phyloP scores from a whole-genome alignment of 1,284 basidiomycete species.

The Phenoliferia sp. region DNA sequence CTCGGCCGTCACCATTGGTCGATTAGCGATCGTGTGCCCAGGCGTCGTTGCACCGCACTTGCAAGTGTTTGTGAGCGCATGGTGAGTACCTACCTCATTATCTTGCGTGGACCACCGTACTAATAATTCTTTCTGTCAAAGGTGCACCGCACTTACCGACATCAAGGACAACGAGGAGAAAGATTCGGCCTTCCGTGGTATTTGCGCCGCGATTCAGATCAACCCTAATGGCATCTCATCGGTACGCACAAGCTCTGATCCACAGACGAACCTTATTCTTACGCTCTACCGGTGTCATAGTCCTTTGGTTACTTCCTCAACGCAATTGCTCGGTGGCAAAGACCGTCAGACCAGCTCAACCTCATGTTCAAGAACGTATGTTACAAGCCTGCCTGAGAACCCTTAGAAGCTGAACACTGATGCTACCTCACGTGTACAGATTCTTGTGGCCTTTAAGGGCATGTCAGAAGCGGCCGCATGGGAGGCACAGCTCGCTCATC shows the following conservation, averaged over 20 bases:
- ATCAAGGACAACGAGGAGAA: constrained; percentile 99
- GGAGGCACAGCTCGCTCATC: constrained; percentile 66
- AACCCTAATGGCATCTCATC: constrained; percentile 88
- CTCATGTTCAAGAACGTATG: constrained; percentile 69
- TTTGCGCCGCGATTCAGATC: constrained; percentile 90
- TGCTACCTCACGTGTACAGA: no score
- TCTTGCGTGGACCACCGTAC: no score
- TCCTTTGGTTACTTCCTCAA: constrained; percentile 93
- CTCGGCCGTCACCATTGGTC: constrained; percentile 97
- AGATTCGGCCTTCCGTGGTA: constrained; percentile 96
- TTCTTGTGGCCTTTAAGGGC: constrained; percentile 76
- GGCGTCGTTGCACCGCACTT: constrained; percentile 73
- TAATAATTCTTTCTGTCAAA: constrained; percentile 7
- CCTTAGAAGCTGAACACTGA: no score
- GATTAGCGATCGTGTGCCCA: constrained; percentile 90
- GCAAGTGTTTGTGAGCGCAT: constrained; percentile 63
- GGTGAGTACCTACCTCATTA: no score
- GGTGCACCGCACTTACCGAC: constrained; percentile 90
- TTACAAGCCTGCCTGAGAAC: no score
- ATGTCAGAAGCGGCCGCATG: constrained; percentile 69
- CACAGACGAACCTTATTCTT: neutral
- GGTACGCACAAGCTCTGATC: constrained; percentile 49
- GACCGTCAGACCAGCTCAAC: constrained; percentile 81
- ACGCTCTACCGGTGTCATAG: constrained; percentile 45
- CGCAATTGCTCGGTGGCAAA: constrained; percentile 89